Evolutionary conservation across 2,329 filamentous ascomycete genomes (phyloP).

Genomic region (Graphiopsis chlorocephala): DNA sequence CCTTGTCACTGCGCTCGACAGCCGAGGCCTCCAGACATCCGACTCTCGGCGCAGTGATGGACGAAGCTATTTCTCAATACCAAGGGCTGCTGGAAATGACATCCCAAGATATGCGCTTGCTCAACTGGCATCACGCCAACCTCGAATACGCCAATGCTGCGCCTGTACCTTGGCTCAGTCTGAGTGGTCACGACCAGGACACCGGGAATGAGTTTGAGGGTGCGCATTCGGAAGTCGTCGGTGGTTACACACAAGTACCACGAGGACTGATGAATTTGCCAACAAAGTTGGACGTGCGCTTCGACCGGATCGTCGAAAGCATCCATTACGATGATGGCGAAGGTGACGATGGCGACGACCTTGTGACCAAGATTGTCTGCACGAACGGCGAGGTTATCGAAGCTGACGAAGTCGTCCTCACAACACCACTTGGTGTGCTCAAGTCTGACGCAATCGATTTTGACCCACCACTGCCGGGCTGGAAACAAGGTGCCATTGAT

Average conservation of each 20-base stretch:
- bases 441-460: slow-evolving; percentile 83
- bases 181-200: slow-evolving; percentile 94
- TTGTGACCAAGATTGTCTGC: slow-evolving; percentile 64
- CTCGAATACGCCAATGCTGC: slow-evolving; percentile 96
- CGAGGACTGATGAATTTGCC: slow-evolving; percentile 79
- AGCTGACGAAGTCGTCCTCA: slow-evolving; percentile 89
- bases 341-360: slow-evolving; percentile 32
- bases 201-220: slow-evolving; percentile 97
- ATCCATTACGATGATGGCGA: slow-evolving; percentile 58
- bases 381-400: slow-evolving; percentile 73
- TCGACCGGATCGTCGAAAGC: slow-evolving; percentile 67
- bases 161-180: slow-evolving; percentile 80
- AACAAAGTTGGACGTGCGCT: slow-evolving; percentile 71
- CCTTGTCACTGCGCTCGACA: slow-evolving; percentile 63
- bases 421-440: slow-evolving; percentile 84
- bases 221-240: slow-evolving; percentile 86
- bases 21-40: slow-evolving; percentile 61
- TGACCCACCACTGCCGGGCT: slow-evolving; percentile 80
- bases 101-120: slow-evolving; percentile 79
- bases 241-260: slow-evolving; percentile 92
- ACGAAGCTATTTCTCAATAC: slow-evolving; percentile 88
- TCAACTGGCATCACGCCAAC: slow-evolving; percentile 99
- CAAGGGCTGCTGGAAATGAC: slow-evolving; percentile 76
- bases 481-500: slow-evolving; percentile 77
- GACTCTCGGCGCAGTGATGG: slow-evolving; percentile 85